Percentiles rank a stretch among this genome's conserved stretches.
Evolutionary conservation across 768 basidiomycete species (phyloP).

Genomic region (Pleurotus tuber-regium): DNA sequence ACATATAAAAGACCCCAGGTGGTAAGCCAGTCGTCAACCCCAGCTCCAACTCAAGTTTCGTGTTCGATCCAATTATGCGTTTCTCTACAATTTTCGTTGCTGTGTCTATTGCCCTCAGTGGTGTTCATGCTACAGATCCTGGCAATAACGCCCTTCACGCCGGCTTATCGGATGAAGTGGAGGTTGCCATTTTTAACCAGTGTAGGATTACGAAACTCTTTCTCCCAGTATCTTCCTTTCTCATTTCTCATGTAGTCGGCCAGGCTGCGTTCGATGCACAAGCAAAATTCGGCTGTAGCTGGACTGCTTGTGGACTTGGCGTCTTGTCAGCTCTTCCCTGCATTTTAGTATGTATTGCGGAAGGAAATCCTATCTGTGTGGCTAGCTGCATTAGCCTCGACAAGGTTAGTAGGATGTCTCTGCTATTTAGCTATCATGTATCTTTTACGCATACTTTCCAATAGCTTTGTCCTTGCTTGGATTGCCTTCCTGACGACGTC

Average conservation of each 20-base stretch:
- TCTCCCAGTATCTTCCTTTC: background rate
- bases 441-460: background rate
- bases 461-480: background rate
- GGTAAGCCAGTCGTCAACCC: too few species aligned
- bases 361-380: background rate
- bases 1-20: too few species aligned
- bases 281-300: background rate
- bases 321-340: background rate
- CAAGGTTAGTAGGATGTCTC: background rate
- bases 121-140: background rate
- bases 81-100: background rate
- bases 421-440: background rate
- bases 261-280: background rate
- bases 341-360: background rate
- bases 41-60: too few species aligned
- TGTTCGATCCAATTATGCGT: background rate
- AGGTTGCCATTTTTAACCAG: background rate
- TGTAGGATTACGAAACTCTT: background rate
- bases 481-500: background rate
- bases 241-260: background rate
- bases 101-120: background rate
- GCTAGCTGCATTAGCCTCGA: background rate
- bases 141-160: background rate
- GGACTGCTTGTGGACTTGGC: too few species aligned
- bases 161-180: background rate